These are phyloP conservation scores for Ceratobasidium sp. DNA, from an alignment of 1,284 basidiomycete species.

Conservation along the genomic window DNA sequence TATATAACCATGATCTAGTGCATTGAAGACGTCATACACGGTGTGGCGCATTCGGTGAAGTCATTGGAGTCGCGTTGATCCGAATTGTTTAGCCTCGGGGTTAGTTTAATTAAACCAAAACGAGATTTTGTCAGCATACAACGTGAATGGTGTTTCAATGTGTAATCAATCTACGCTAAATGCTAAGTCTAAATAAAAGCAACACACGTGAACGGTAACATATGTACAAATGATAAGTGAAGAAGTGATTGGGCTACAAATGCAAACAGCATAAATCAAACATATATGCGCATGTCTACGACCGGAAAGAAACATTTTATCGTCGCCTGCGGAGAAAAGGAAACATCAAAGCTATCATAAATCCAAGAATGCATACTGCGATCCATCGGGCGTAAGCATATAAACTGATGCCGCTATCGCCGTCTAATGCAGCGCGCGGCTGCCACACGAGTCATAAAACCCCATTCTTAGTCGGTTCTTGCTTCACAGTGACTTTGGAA, in stretches of 20 bases:
- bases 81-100: background rate
- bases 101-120: background rate
- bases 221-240: too few species aligned
- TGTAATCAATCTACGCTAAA: too few species aligned
- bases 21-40: background rate
- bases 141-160: too few species aligned
- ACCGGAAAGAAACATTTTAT: background rate
- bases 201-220: too few species aligned
- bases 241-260: too few species aligned
- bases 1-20: too few species aligned
- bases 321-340: background rate
- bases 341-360: background rate
- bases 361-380: background rate
- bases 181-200: too few species aligned
- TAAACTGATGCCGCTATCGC: background rate
- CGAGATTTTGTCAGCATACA: too few species aligned
- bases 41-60: background rate
- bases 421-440: background rate
- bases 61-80: background rate
- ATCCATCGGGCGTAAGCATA: slow-evolving; percentile 30
- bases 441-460: slow-evolving; percentile 21
- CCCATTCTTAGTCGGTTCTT: background rate
- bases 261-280: background rate
- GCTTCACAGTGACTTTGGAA: background rate
- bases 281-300: background rate